Base-by-base conservation (phyloP, 768 basidiomycete genomes). In the Saitozyma podzolica region DNA sequence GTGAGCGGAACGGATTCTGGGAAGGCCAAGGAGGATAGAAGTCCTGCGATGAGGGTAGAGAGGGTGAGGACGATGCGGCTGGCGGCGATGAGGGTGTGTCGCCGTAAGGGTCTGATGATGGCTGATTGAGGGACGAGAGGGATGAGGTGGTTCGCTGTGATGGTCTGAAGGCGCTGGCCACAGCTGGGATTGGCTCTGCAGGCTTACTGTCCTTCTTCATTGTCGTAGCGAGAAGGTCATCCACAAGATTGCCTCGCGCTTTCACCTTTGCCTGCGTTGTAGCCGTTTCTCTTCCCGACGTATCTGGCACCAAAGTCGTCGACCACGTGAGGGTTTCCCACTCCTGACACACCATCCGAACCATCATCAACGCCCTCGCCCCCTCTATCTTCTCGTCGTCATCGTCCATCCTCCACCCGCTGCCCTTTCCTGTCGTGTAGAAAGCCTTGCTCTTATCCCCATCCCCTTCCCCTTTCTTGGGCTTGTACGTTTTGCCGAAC, bases 251-350 rank as follows among this genome's bases (percentile, higher is more conserved):
- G 45, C 45, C 45, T 47, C 45, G n/a, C n/a, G 45, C 45, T 17
- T 47, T 47, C 13, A 47, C 13, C n/a, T 17, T 17, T 17, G 45
- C 13, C 6, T 17, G 45, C n/a, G 11, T 47, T 2, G 45, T 2
- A 2, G n/a, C 45, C n/a, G 3, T 47, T 47, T 29, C 29, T 5
- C 29, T 29, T 5, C 29, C 29, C 29, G 45, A 17, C 45, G 13
- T 2, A 47, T 47, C n/a, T 47, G 45, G 45, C 45, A 47, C 45
- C 45, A 17, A 6, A 11, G 45, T 47, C 45, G 45, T 47, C 13
- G 65, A 52, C 68, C 68, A 74, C 3, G n/a, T 42, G 37, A 70
- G 40, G 7, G 19, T 64, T 20, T 74, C 73, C 73, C 73, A 74
- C 17, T 57, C 48, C 16, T 67, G 55, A 61, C 58, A 42, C 9